Evolutionary conservation across 208 protist genomes (phyloP).

Genomic region (Trypanosoma congolense): DNA sequence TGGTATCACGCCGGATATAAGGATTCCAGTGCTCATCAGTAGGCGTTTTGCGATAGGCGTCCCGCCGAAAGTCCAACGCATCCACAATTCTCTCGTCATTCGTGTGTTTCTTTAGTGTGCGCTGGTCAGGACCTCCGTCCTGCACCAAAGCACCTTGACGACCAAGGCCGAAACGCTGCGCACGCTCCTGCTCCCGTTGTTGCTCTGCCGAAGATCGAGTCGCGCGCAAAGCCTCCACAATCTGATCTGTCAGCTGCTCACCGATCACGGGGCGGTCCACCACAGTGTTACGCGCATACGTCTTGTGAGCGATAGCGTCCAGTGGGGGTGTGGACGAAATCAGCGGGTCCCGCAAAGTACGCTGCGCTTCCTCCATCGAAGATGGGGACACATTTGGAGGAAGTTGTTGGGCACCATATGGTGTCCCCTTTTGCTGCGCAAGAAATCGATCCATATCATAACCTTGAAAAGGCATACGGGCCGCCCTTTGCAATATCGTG

Average conservation of each 20-base stretch:
- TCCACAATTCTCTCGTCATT: conserved; percentile 86
- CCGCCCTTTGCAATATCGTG: conserved; percentile 60
- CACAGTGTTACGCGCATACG: conserved; percentile 65
- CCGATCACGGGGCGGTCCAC: conserved; percentile 54
- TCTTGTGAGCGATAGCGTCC: conserved; percentile 40
- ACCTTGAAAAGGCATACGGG: conserved; percentile 63
- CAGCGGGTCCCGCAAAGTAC: conserved; percentile 31
- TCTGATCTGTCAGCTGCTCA: conserved; percentile 65
- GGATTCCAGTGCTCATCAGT: conserved; percentile 79
- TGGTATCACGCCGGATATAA: conserved; percentile 60
- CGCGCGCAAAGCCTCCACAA: conserved; percentile 36
- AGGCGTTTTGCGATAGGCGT: conserved; percentile 63
- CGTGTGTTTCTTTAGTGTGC: conserved; percentile 58
- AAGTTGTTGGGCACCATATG: conserved; percentile 65
- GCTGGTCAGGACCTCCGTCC: conserved; percentile 79
- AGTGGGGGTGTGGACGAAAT: conserved; percentile 18
- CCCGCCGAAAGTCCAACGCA: conserved; percentile 46
- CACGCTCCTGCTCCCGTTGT: conserved; percentile 37
- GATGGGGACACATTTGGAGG: conserved; percentile 37
- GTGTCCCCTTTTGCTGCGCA: conserved; percentile 69
- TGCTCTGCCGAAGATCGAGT: conserved; percentile 14
- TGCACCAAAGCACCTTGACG: conserved; percentile 81
- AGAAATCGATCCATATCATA: conserved; percentile 81
- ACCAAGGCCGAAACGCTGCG: conserved; percentile 81
- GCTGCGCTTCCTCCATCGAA: conserved; percentile 78